Evolutionary conservation across 371 early-diverging fungal species (phyloP), one percentile per base, ranked within the genome.

Genomic region (Zychaea mexicana): DNA sequence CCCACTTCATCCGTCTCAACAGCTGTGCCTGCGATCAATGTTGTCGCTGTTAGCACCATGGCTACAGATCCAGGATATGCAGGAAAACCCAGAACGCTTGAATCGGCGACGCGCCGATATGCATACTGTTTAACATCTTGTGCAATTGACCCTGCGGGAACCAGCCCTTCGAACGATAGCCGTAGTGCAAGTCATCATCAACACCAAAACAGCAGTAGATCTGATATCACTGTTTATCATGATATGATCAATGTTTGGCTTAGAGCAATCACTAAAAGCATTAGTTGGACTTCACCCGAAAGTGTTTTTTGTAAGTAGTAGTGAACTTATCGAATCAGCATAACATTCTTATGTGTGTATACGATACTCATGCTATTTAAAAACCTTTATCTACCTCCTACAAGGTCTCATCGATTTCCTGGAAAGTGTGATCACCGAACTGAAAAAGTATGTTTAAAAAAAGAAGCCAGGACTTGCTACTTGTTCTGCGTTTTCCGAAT

Each of bases 171-270:
- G 15, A 7, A 1, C 69, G 67, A 15, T 6, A 15, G 42, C n/a
- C 42, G 42, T 12, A 36, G n/a, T n/a, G n/a, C n/a, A n/a, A n/a
- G n/a, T n/a, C n/a, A 36, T 15, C 2, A 36, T 2, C 27, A 67
- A 71, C 3, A 74, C 72, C 19, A 52, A 58, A n/a, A 13, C 21
- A 24, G 38, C 38, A 36, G n/a, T n/a, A 36, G 5, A 24, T 49
- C n/a, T 24, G 49, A 24, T 49, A 49, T 49, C 6, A 49, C 70
- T 21, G 61, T 82, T 7, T 86, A 74, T 62, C 74, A 81, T 27
- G 83, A 83, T 4, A 85, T 85, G 84, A 54, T 81, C 27, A 84
- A 84, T 62, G 70, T 81, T 32, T 86, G 84, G 84, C 69, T 86
- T 32, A 74, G 81, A n/a, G 64, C 79, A 8, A 82, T 77, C 10